Evolutionary conservation across 2,329 filamentous ascomycete genomes (phyloP).

Genomic region (Pseudogymnoascus sp.): DNA sequence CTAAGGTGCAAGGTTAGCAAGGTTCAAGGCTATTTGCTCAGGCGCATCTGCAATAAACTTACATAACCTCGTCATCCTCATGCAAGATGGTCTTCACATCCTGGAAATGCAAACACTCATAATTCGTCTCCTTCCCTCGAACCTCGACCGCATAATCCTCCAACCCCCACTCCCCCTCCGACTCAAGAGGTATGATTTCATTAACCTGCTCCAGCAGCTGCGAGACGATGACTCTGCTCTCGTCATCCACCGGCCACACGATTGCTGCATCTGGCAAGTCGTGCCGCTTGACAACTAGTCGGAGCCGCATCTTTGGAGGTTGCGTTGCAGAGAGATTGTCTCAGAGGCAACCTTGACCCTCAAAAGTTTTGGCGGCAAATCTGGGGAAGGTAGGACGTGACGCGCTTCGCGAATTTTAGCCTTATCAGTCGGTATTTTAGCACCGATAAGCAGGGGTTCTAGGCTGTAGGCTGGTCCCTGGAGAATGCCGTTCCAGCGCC

Average conservation of each 20-base stretch:
- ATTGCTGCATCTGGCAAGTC: conserved; percentile 64
- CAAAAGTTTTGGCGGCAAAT: neutral
- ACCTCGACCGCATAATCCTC: conserved; percentile 87
- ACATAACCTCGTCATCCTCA: conserved; percentile 79
- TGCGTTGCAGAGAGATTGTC: neutral
- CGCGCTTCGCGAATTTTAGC: conserved; percentile 4
- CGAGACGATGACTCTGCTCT: conserved; percentile 60
- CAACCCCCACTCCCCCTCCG: conserved; percentile 66
- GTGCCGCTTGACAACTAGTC: conserved; percentile 65
- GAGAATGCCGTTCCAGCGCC: neutral
- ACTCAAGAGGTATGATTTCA: conserved; percentile 73
- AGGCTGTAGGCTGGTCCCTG: neutral
- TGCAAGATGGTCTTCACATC: conserved; percentile 62
- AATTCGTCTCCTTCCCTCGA: conserved; percentile 49
- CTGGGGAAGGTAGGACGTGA: neutral
- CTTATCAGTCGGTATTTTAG: neutral
- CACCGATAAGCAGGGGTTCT: conserved; percentile 4
- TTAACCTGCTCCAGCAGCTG: conserved; percentile 74
- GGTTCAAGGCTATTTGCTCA: neutral
- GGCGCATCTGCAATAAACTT: conserved; percentile 30
- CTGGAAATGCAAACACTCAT: conserved; percentile 84
- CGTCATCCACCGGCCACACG: conserved; percentile 58
- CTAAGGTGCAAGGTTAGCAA: conserved; percentile 35
- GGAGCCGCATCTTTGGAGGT: conserved; percentile 54
- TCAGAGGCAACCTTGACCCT: neutral